Conservation (phyloP, 2,329 filamentous ascomycete genomes). For the Talaromyces sp. region DNA sequence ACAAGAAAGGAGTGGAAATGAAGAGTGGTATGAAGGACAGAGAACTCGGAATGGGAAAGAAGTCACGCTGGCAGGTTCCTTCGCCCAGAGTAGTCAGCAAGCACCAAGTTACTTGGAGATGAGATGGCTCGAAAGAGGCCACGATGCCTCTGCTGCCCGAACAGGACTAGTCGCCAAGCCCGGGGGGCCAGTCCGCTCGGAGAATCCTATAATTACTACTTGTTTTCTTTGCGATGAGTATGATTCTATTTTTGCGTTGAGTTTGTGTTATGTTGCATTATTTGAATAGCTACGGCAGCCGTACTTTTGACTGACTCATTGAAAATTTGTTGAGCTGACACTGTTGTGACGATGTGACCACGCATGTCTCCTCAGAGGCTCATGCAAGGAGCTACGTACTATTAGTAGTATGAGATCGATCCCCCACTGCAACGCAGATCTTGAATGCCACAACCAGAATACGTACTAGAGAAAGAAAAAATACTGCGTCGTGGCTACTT, state of each 20-base stretch:
- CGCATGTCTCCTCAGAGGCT: not conserved
- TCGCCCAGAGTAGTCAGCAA: not conserved
- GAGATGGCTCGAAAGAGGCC: not conserved
- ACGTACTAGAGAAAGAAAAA: too few relatives aligned
- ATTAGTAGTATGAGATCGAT: not conserved
- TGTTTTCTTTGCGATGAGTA: too few relatives aligned
- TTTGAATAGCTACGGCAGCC: too few relatives aligned
- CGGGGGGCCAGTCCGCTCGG: not conserved
- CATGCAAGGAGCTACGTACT: not conserved
- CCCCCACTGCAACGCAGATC: not conserved
- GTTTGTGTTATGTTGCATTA: too few relatives aligned
- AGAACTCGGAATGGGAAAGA: not conserved
- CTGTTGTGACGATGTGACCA: not conserved
- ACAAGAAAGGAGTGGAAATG: not conserved
- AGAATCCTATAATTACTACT: not conserved
- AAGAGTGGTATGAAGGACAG: not conserved
- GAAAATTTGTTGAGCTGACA: not conserved
- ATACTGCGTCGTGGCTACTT: not conserved
- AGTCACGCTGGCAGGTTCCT: not conserved
- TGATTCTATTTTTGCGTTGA: not conserved
- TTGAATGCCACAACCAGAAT: too few relatives aligned
- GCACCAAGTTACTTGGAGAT: not conserved
- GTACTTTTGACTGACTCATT: not conserved
- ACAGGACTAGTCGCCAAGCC: not conserved
- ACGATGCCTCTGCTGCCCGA: conserved; percentile 1